phyloP scores from a whole-genome alignment of 305 asterid genomes.

The Plantago coronopus region DNA sequence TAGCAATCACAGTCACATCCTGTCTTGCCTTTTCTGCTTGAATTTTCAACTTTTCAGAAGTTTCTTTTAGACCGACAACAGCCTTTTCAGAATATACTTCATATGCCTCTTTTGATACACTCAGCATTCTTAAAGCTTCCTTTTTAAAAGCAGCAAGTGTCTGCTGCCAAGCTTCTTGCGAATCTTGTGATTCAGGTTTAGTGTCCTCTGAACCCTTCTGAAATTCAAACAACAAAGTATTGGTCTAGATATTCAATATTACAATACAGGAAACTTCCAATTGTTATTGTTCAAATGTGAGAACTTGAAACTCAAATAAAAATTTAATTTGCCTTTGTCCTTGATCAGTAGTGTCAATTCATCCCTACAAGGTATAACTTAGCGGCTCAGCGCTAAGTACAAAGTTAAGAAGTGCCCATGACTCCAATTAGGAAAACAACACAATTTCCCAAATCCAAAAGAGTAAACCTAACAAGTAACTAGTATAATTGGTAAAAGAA shows the following conservation, averaged over 20 bases:
- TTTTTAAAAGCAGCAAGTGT: slow-evolving; percentile 68
- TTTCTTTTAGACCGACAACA: slow-evolving; percentile 52
- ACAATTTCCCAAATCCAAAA: too few species aligned
- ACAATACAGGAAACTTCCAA: not conserved
- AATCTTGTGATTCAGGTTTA: slow-evolving; percentile 46
- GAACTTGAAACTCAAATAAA: too few species aligned
- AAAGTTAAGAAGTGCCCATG: too few species aligned
- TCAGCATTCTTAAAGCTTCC: slow-evolving; percentile 73
- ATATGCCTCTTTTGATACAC: slow-evolving; percentile 75
- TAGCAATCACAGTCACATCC: slow-evolving; percentile 58
- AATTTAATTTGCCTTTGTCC: too few species aligned
- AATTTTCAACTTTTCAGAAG: slow-evolving; percentile 70
- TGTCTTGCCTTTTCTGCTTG: slow-evolving; percentile 86
- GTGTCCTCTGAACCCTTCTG: slow-evolving; percentile 57
- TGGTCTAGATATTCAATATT: not conserved
- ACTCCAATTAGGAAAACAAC: too few species aligned
- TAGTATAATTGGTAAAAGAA: too few species aligned
- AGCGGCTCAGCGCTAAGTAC: too few species aligned
- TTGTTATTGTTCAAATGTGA: not conserved
- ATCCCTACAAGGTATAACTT: too few species aligned
- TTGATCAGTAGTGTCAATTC: too few species aligned
- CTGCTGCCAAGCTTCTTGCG: slow-evolving; percentile 79
- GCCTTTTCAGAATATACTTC: slow-evolving; percentile 76
- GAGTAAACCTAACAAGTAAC: too few species aligned
- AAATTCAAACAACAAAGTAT: slow-evolving; percentile 18